These are phyloP conservation scores for Cicer arietinum DNA, from an alignment of 306 rosid species.

Conservation along the genomic window DNA sequence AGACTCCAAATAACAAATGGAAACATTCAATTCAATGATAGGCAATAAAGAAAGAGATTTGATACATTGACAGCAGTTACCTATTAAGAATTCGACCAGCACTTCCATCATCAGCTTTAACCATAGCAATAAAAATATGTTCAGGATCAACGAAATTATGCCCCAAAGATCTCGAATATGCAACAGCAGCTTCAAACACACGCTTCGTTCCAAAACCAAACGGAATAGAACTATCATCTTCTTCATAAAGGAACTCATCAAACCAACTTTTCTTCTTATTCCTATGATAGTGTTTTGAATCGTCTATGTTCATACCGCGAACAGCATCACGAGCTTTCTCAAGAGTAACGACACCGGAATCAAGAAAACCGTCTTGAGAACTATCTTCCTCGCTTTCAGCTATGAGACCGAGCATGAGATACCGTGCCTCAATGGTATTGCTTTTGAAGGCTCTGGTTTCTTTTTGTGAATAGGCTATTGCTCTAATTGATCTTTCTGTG, in stretches of 20 bases:
- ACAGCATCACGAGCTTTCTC: conserved; percentile 71
- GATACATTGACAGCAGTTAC: conserved; percentile 41
- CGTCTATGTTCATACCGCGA: conserved; percentile 50
- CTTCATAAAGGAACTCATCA: not conserved
- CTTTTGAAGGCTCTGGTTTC: conserved; percentile 73
- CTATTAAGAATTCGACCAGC: conserved; percentile 67
- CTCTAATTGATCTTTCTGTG: conserved; percentile 83
- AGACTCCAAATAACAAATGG: not conserved
- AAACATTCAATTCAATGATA: not conserved
- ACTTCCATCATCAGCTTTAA: conserved; percentile 74
- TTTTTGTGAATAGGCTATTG: conserved; percentile 67
- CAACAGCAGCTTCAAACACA: conserved; percentile 78
- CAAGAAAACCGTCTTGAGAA: conserved; percentile 64
- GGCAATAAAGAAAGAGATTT: not conserved
- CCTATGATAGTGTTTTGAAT: conserved; percentile 12
- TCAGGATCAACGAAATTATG: conserved; percentile 85
- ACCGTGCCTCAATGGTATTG: conserved; percentile 68
- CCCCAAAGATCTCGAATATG: conserved; percentile 66
- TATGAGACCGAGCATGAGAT: conserved; percentile 80
- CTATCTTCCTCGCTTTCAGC: conserved; percentile 80
- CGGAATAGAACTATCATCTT: conserved; percentile 41
- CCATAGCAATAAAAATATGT: conserved; percentile 72
- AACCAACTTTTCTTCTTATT: no score
- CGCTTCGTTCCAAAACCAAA: conserved; percentile 73
- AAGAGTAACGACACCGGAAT: conserved; percentile 62